Evolutionary conservation across 148 eudicot genomes (phyloP), one percentile per base, ranked within the genome.

Genomic region (Chenopodium suecicum): DNA sequence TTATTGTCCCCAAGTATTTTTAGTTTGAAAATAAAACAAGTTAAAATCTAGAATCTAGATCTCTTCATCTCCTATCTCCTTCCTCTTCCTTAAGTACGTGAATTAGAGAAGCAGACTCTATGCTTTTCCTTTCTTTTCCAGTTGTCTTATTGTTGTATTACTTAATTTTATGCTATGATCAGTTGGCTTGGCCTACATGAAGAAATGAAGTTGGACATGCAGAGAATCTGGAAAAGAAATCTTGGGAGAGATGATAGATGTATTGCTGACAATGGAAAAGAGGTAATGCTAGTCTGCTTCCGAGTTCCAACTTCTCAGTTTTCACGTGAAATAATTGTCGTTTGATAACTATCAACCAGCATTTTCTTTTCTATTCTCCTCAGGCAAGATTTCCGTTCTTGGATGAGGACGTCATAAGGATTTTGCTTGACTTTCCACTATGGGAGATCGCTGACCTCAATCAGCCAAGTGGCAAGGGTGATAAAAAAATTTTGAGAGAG

Each of bases 231-330:
- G 98, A 97, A 97, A 86, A 90, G 99, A 89, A 97, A 97, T 86
- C 90, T 94, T 16, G 99, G 99, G 56, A 94, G 99, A 88, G 99
- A 97, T 87, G 99, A 97, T 85, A 89, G 99, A 77, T 97, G 99
- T 86, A 97, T 97, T 78, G 92, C 98, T 75, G 99, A 97, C 86
- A 90, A 87, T 80, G 98, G 93, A 79, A 97, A 94, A 86, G 99
- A 97, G 97, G 98, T 96, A 90, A 31, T 78, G 9, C 23, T 85
- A 54, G 27, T 46, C 62, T 17, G 62, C 62, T 56, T 12, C 62
- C 62, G 72, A 67, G 22, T 56, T 12, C 62, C 62, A 67, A 67
- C 78, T 79, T 74, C 44, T 41, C 44, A 41, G 44, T 41, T 41
- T 67, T 70, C 44, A 60, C 23, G 56, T 58, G 22, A 31, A 76